Conservation (phyloP, 805 yeast species). For the Candida silvicultrix region DNA sequence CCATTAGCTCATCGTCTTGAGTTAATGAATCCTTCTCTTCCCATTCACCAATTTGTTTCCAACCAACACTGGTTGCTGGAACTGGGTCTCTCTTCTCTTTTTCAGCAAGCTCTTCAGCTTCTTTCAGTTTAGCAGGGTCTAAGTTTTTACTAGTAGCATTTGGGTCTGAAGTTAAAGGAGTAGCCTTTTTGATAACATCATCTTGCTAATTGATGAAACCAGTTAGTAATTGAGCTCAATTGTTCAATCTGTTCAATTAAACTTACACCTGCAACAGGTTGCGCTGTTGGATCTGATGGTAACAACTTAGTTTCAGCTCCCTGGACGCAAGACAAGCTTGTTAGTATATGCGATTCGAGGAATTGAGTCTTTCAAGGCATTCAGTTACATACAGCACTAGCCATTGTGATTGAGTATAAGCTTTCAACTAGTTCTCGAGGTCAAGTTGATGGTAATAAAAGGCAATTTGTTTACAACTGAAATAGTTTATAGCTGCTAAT, state of each 20-base stretch:
- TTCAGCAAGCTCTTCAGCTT: slow-evolving; percentile 21
- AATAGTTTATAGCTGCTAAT: not conserved
- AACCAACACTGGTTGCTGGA: slow-evolving; percentile 74
- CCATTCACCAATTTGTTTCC: slow-evolving; percentile 94
- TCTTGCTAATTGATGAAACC: slow-evolving; percentile 10
- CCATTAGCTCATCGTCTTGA: slow-evolving; percentile 63
- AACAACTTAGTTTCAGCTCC: not conserved
- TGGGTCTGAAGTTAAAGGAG: slow-evolving; percentile 2
- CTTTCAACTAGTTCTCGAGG: not conserved
- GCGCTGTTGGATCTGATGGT: slow-evolving; percentile 6
- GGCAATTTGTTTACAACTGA: not conserved
- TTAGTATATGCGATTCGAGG: not conserved
- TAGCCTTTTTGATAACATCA: slow-evolving; percentile 12
- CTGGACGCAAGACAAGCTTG: not conserved
- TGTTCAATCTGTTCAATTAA: not conserved
- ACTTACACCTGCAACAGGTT: slow-evolving; percentile 16
- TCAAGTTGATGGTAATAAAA: not conserved
- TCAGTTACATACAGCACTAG: not conserved
- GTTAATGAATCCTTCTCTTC: slow-evolving; percentile 60
- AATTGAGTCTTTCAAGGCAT: not conserved
- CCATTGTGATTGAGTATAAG: not conserved
- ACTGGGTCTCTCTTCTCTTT: slow-evolving; percentile 38
- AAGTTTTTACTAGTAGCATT: slow-evolving; percentile 6
- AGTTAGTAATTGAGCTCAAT: no score
- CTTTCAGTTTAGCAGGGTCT: slow-evolving; percentile 12